Conservation (phyloP, 495 filamentous ascomycete genomes). For the Platismatia glauca region DNA sequence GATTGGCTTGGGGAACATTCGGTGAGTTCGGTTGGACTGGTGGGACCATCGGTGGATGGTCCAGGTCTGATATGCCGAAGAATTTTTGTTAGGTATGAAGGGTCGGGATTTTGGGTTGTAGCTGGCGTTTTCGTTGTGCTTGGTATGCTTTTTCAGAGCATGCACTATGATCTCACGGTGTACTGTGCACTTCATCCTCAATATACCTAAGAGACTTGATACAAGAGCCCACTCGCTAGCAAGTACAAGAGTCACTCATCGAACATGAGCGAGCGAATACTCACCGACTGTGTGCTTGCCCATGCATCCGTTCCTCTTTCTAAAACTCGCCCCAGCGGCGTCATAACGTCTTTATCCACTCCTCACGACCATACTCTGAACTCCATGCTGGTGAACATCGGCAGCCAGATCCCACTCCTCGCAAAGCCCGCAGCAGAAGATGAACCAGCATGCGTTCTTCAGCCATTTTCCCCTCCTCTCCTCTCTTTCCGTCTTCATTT, state of each 20-base stretch:
- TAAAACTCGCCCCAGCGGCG: not conserved
- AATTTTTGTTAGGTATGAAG: not conserved
- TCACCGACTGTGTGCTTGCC: not conserved
- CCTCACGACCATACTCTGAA: not conserved
- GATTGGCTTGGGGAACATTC: not conserved
- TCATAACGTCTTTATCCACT: not conserved
- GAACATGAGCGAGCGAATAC: not conserved
- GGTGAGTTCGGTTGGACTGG: not conserved
- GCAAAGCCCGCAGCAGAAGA: constrained; percentile 1
- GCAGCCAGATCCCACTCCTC: not conserved
- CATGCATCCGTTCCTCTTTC: not conserved
- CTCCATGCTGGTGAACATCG: not conserved
- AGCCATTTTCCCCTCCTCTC: not conserved
- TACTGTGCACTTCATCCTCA: not conserved
- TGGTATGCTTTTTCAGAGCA: not conserved
- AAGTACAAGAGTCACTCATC: not conserved
- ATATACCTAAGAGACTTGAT: not conserved
- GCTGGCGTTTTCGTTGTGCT: not conserved
- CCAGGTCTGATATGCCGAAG: not conserved
- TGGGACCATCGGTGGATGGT: no score
- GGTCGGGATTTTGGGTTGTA: not conserved
- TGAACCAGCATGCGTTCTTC: not conserved
- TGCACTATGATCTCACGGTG: not conserved
- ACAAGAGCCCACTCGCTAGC: not conserved
- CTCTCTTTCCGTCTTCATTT: not conserved